Conservation (phyloP, 306 rosid genomes). For the Psophocarpus tetragonolobus region DNA sequence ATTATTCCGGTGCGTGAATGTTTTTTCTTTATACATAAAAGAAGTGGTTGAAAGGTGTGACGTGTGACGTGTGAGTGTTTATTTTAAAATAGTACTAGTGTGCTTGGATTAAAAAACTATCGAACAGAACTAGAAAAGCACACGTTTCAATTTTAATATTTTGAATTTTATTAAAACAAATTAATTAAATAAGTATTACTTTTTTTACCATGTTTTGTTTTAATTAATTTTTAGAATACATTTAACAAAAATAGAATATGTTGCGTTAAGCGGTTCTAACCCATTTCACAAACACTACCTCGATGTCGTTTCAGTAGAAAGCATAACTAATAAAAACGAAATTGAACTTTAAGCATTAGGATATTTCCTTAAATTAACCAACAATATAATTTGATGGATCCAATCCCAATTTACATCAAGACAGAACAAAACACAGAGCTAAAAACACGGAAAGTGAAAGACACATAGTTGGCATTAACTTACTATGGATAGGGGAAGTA, state of each 20-base stretch:
- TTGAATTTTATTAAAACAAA: not conserved
- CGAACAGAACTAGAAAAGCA: not conserved
- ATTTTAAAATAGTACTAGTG: not conserved
- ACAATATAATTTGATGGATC: not conserved
- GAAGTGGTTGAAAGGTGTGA: too few species aligned
- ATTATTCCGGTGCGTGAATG: too few species aligned
- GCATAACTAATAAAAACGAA: not conserved
- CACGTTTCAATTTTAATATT: not conserved
- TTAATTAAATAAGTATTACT: not conserved
- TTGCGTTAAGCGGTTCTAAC: not conserved
- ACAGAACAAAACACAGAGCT: not conserved
- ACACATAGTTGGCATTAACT: constrained; percentile 22
- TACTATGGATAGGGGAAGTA: constrained; percentile 97
- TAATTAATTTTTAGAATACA: not conserved
- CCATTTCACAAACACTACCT: not conserved
- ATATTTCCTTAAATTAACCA: not conserved
- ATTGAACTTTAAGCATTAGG: not conserved
- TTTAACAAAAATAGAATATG: not conserved
- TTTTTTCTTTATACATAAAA: too few species aligned
- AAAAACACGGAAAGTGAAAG: not conserved
- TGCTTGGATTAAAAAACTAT: not conserved
- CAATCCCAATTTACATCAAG: not conserved
- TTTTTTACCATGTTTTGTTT: not conserved
- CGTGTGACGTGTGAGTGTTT: not conserved
- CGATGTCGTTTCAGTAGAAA: not conserved